These are phyloP conservation scores for Rhodotorula mucilaginosa DNA, from an alignment of 1,284 basidiomycete species.

Conservation along the genomic window DNA sequence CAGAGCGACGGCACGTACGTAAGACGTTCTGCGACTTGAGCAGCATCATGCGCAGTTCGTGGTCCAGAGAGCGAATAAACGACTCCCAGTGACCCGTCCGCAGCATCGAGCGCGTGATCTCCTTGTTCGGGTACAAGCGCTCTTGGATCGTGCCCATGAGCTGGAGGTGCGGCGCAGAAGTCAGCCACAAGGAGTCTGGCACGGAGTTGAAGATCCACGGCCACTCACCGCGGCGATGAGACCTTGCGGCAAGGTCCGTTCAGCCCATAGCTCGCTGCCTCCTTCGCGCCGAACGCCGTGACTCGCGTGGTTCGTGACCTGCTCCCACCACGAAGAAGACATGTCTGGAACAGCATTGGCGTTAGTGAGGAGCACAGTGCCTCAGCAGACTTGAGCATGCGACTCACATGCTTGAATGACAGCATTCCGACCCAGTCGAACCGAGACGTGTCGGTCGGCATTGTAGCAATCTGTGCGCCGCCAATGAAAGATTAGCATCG, in stretches of 20 bases:
- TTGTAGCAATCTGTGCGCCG: constrained; percentile 30
- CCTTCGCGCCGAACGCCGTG: constrained; percentile 26
- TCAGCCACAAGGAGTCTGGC: not conserved
- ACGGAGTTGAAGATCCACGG: too few relatives aligned
- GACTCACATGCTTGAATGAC: constrained; percentile 35
- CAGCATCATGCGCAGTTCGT: constrained; percentile 33
- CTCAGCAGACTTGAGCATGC: too few relatives aligned
- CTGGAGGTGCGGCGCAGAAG: not conserved
- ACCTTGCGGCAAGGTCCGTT: constrained; percentile 32
- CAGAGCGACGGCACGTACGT: constrained; percentile 11
- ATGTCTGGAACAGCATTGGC: constrained; percentile 20
- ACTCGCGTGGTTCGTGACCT: constrained; percentile 30
- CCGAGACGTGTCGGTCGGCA: constrained; percentile 39
- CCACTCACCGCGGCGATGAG: constrained; percentile 29
- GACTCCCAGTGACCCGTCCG: constrained; percentile 36
- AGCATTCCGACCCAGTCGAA: constrained; percentile 35
- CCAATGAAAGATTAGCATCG: not conserved
- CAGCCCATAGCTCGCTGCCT: constrained; percentile 31
- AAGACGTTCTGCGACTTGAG: constrained; percentile 29
- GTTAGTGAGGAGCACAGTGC: too few relatives aligned
- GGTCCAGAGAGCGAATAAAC: constrained; percentile 36
- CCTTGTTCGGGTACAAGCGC: constrained; percentile 38
- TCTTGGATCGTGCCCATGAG: constrained; percentile 42
- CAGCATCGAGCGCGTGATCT: constrained; percentile 33
- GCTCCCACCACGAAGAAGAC: constrained; percentile 39